Percentiles rank a stretch among this genome's conserved stretches.
These are phyloP conservation scores for Thermochaetoides dissita DNA, from an alignment of 2,329 filamentous ascomycete genomes.

Conservation along the genomic window DNA sequence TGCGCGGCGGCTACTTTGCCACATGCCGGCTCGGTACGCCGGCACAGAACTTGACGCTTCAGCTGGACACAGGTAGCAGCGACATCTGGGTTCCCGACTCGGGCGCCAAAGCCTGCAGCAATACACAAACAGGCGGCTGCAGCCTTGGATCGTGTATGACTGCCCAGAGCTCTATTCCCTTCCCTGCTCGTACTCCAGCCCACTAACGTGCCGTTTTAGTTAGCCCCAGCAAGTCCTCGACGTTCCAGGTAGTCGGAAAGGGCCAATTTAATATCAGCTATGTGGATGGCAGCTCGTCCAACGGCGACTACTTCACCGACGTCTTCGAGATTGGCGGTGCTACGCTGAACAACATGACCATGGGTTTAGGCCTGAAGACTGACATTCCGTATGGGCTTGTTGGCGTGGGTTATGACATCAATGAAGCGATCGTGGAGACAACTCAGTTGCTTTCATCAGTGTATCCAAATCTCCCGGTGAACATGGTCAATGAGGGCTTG, in stretches of 20 bases:
- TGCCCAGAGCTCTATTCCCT: background rate
- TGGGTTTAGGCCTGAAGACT: conserved; percentile 42
- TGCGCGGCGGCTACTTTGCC: conserved; percentile 40
- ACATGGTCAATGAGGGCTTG: conserved; percentile 46
- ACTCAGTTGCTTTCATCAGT: conserved; percentile 15
- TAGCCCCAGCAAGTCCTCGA: conserved; percentile 29
- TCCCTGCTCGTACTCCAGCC: background rate
- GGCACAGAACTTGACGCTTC: conserved; percentile 39
- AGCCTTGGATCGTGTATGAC: background rate
- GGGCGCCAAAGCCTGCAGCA: background rate
- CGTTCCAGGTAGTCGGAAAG: conserved; percentile 29
- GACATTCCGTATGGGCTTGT: conserved; percentile 43
- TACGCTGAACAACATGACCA: conserved; percentile 40
- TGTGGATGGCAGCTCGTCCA: conserved; percentile 43
- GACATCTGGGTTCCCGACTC: conserved; percentile 45
- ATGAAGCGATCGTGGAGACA: conserved; percentile 32
- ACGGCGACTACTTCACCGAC: conserved; percentile 46
- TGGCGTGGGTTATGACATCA: conserved; percentile 44
- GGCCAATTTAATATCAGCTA: conserved; percentile 44
- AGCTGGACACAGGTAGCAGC: conserved; percentile 52
- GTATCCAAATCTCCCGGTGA: conserved; percentile 49
- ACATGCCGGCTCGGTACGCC: conserved; percentile 44
- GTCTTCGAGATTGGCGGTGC: conserved; percentile 38
- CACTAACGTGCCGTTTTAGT: conserved; percentile 24
- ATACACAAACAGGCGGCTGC: background rate